phyloP scores from a whole-genome alignment of 257 asterid genomes.

The Perilla frutescens region DNA sequence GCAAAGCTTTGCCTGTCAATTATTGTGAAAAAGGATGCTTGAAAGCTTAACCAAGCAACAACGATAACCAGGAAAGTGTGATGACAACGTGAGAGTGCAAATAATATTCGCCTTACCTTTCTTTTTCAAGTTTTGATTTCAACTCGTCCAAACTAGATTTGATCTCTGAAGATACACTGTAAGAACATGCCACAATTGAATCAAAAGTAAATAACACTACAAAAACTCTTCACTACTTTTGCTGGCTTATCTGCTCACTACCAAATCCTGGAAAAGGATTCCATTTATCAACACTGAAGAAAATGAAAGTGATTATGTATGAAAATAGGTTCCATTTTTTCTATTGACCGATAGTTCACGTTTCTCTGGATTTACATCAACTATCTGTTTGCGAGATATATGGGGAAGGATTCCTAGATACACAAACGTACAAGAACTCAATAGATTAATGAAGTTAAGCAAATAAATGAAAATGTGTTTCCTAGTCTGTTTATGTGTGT shows the following conservation, averaged over 20 bases:
- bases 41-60: slow-evolving; percentile 22
- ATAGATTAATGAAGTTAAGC: slow-evolving; percentile 10
- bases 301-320: slow-evolving; percentile 12
- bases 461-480: neutral
- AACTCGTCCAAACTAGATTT: slow-evolving; percentile 73
- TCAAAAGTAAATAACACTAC: slow-evolving; percentile 14
- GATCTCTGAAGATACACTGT: slow-evolving; percentile 81
- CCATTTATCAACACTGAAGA: slow-evolving; percentile 19
- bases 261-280: slow-evolving; percentile 11
- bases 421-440: slow-evolving; percentile 15
- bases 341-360: neutral
- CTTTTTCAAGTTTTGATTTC: slow-evolving; percentile 83
- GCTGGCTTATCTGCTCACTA: slow-evolving; percentile 18
- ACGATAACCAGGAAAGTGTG: slow-evolving; percentile 17
- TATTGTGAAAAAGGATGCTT: slow-evolving; percentile 31
- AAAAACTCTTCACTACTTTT: neutral
- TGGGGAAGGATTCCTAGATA: neutral
- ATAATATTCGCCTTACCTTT: slow-evolving; percentile 62
- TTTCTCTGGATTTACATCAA: neutral
- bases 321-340: slow-evolving; percentile 15
- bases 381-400: neutral
- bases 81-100: slow-evolving; percentile 24
- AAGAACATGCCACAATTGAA: slow-evolving; percentile 17
- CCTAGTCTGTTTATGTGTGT: neutral
- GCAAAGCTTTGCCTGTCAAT: slow-evolving; percentile 82